Conservation (phyloP, 106 monocot genomes). For the Allium sativum region DNA sequence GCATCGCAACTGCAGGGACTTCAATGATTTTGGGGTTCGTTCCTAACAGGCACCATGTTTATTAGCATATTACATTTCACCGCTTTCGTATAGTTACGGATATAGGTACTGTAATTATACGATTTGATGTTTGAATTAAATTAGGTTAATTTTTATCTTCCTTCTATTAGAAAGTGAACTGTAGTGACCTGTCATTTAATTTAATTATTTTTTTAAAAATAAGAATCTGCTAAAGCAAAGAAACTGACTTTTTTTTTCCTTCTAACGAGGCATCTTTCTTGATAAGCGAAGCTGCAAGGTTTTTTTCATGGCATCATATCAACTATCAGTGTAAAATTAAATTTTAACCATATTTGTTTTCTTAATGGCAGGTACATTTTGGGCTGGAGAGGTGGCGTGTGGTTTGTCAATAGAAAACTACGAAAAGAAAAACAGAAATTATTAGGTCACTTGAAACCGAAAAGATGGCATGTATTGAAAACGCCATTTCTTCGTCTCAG, state of each 20-base stretch:
- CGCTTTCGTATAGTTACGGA: not conserved
- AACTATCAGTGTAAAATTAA: not conserved
- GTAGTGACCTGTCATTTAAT: no score
- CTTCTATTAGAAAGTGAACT: no score
- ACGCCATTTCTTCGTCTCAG: conserved; percentile 31
- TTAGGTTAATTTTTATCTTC: not conserved
- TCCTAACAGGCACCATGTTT: not conserved
- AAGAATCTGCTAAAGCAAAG: no score
- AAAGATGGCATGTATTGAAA: conserved; percentile 49
- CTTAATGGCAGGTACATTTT: conserved; percentile 56
- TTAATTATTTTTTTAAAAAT: no score
- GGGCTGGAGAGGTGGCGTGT: conserved; percentile 83
- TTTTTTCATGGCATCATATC: not conserved
- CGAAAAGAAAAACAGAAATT: conserved; percentile 12
- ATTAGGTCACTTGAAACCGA: conserved; percentile 57
- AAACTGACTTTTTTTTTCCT: no score
- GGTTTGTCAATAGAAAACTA: conserved; percentile 62
- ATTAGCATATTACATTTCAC: not conserved
- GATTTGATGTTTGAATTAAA: not conserved
- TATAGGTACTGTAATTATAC: not conserved
- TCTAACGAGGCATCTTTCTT: not conserved
- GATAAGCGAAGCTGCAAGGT: not conserved
- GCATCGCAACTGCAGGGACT: conserved; percentile 63
- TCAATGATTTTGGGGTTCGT: conserved; percentile 66
- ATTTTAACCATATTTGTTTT: not conserved